Conservation (phyloP, 106 monocot genomes). For the Allium fistulosum region DNA sequence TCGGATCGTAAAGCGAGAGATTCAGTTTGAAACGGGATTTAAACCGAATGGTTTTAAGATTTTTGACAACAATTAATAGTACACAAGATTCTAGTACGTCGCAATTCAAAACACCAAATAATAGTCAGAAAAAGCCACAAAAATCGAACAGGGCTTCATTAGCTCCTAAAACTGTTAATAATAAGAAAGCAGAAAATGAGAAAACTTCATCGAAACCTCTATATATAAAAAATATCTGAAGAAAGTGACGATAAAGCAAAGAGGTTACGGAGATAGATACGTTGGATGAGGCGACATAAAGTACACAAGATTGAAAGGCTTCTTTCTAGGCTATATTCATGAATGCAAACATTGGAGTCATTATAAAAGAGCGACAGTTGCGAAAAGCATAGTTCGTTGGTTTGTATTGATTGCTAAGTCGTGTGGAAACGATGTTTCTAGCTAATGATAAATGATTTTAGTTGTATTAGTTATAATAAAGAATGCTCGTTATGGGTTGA, state of each 20-base stretch:
- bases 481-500: no score
- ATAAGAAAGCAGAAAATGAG: slow-evolving; percentile 31
- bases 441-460: slow-evolving; percentile 27
- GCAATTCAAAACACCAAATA: slow-evolving; percentile 51
- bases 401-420: slow-evolving; percentile 81
- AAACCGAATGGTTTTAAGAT: no score
- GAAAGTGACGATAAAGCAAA: slow-evolving; percentile 44
- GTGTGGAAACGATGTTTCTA: slow-evolving; percentile 88
- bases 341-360: slow-evolving; percentile 82
- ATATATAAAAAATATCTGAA: slow-evolving; percentile 65
- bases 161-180: slow-evolving; percentile 22
- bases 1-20: no score
- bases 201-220: slow-evolving; percentile 32
- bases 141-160: slow-evolving; percentile 30
- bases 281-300: slow-evolving; percentile 65
- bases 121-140: slow-evolving; percentile 42
- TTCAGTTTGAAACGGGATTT: no score
- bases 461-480: background rate
- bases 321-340: slow-evolving; percentile 79
- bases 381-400: slow-evolving; percentile 71
- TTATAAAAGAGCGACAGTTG: slow-evolving; percentile 71
- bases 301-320: slow-evolving; percentile 86
- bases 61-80: slow-evolving; percentile 23
- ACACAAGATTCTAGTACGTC: slow-evolving; percentile 46
- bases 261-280: slow-evolving; percentile 63